Conservation (phyloP, 1,284 basidiomycete species). For the Cryptococcus sp. region DNA sequence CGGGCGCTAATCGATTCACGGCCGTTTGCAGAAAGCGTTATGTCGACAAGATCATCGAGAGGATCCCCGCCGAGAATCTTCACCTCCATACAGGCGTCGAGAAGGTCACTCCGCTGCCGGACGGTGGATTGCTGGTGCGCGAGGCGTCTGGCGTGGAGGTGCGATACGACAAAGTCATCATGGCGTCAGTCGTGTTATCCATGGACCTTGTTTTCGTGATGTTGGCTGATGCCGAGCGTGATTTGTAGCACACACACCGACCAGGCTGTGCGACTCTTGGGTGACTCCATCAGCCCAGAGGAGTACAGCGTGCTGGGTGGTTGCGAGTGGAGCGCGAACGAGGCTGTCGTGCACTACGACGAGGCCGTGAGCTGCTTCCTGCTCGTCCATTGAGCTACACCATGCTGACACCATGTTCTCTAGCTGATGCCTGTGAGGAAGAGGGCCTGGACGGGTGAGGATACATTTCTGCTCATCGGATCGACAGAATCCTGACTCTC, state of each 20-base stretch:
- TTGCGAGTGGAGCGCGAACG: conserved; percentile 67
- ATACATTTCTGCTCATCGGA: background rate
- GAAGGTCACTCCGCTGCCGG: conserved; percentile 21
- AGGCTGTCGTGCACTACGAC: conserved; percentile 67
- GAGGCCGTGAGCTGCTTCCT: conserved; percentile 49
- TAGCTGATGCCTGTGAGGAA: conserved; percentile 65
- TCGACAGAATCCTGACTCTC: background rate
- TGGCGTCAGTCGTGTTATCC: conserved; percentile 36
- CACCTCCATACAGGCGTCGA: conserved; percentile 60
- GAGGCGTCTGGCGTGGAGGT: conserved; percentile 30
- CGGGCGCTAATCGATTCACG: background rate
- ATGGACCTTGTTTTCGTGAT: background rate
- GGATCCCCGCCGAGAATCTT: conserved; percentile 56
- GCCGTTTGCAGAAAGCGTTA: conserved; percentile 55
- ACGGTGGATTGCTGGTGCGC: conserved; percentile 22
- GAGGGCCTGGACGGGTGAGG: conserved; percentile 60
- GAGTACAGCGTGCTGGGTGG: conserved; percentile 60
- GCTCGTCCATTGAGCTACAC: background rate
- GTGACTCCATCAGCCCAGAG: conserved; percentile 54
- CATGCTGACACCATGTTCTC: background rate
- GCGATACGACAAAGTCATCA: conserved; percentile 68
- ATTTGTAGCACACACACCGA: conserved; percentile 59
- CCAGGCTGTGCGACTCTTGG: conserved; percentile 60
- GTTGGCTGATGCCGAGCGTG: background rate
- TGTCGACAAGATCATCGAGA: conserved; percentile 60